These are phyloP conservation scores for Penstemon barbatus DNA, from an alignment of 257 asterid species.

Conservation along the genomic window DNA sequence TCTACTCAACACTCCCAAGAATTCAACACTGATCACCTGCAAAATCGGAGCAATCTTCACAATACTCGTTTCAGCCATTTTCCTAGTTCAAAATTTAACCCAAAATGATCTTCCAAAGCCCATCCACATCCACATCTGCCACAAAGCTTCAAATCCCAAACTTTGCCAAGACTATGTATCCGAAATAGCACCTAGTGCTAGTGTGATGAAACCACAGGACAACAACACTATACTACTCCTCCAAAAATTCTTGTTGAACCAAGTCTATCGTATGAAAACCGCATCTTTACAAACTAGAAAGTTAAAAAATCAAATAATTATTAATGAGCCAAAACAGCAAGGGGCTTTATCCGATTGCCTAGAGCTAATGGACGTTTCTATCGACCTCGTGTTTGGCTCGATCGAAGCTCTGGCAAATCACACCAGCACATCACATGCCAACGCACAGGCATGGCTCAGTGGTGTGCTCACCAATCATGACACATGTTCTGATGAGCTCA, in stretches of 20 bases:
- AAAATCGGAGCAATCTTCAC: constrained; percentile 29
- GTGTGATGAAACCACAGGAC: constrained; percentile 2
- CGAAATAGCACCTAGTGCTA: constrained; percentile 25
- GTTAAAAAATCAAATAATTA: constrained; percentile 15
- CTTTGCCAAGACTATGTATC: constrained; percentile 34
- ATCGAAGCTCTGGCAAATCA: constrained; percentile 27
- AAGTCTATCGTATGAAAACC: constrained; percentile 28
- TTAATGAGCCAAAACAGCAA: constrained; percentile 25
- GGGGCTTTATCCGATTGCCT: constrained; percentile 49
- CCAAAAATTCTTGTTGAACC: constrained; percentile 29
- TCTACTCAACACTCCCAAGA: constrained; percentile 29
- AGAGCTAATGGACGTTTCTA: constrained; percentile 43
- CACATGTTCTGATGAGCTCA: constrained; percentile 52
- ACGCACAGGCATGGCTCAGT: constrained; percentile 51
- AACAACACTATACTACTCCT: constrained; percentile 25
- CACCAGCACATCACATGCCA: constrained; percentile 14
- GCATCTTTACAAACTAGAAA: constrained; percentile 12
- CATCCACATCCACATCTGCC: constrained; percentile 33
- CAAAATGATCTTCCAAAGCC: constrained; percentile 15
- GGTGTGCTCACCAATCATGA: constrained; percentile 52
- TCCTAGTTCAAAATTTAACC: constrained; percentile 29
- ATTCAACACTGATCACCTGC: constrained; percentile 15
- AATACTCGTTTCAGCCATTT: constrained; percentile 22
- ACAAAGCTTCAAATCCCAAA: constrained; percentile 31
- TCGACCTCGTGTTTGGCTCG: constrained; percentile 41